These are phyloP conservation scores for Mycena sanguinolenta DNA, from an alignment of 768 basidiomycete genomes.

Conservation along the genomic window DNA sequence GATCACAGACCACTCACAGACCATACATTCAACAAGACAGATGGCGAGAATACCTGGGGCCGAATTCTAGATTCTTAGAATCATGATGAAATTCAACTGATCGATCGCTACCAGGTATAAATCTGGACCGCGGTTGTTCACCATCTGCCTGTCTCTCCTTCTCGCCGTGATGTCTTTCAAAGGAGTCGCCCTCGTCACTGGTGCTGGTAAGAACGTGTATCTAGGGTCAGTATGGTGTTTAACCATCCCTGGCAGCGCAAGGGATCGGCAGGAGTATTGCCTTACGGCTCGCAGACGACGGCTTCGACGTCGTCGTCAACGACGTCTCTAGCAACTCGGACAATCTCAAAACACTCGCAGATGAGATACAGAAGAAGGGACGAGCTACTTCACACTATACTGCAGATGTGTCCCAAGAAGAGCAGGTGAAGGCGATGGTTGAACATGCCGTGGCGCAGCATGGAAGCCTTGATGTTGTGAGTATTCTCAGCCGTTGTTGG, in stretches of 20 bases:
- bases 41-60: no score
- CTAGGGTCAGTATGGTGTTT: neutral
- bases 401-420: slow-evolving; percentile 40
- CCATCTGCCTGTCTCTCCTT: no score
- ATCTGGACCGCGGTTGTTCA: no score
- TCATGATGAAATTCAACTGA: no score
- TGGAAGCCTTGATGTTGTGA: slow-evolving; percentile 48
- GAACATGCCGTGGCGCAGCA: slow-evolving; percentile 36
- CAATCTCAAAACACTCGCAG: slow-evolving; percentile 34
- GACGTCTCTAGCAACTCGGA: slow-evolving; percentile 43
- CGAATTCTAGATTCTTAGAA: no score
- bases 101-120: no score
- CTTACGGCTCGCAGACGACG: slow-evolving; percentile 51
- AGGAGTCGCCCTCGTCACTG: slow-evolving; percentile 50
- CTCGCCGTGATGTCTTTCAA: no score
- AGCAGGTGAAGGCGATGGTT: slow-evolving; percentile 42
- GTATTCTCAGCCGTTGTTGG: slow-evolving; percentile 5
- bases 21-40: no score
- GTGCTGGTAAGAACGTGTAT: slow-evolving; percentile 34
- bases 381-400: slow-evolving; percentile 6
- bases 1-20: no score
- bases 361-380: slow-evolving; percentile 29
- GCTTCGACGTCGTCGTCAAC: slow-evolving; percentile 52
- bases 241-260: slow-evolving; percentile 44
- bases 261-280: slow-evolving; percentile 48